phyloP scores from a whole-genome alignment of 202 grass and related monocot species.

The Elaeis oleifera region DNA sequence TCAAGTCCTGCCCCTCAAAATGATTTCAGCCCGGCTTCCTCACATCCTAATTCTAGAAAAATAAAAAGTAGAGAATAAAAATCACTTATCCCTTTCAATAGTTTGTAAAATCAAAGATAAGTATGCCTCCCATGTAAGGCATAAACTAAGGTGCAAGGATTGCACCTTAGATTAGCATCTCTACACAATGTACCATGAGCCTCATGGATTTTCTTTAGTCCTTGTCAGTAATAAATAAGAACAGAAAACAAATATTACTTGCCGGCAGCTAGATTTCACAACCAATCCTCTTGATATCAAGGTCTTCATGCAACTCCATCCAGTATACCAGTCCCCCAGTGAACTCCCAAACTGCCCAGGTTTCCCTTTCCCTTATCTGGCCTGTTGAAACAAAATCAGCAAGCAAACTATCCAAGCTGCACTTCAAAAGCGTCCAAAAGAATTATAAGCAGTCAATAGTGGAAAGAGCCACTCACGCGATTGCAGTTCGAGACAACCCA shows the following conservation, averaged over 20 bases:
- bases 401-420: not conserved
- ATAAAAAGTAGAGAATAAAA: too few species aligned
- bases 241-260: slow-evolving; percentile 35
- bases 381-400: slow-evolving; percentile 32
- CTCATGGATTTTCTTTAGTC: too few species aligned
- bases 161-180: too few species aligned
- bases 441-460: not conserved
- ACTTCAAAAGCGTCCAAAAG: not conserved
- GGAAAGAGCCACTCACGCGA: slow-evolving; percentile 39
- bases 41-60: too few species aligned
- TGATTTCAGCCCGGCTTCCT: too few species aligned
- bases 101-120: too few species aligned
- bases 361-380: slow-evolving; percentile 52
- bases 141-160: too few species aligned
- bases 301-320: slow-evolving; percentile 89
- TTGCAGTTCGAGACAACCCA: slow-evolving; percentile 53
- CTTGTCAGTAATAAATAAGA: not conserved
- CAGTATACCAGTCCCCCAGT: slow-evolving; percentile 57
- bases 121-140: too few species aligned
- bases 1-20: too few species aligned
- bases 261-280: slow-evolving; percentile 42
- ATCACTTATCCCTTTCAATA: too few species aligned
- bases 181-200: too few species aligned
- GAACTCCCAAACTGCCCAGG: slow-evolving; percentile 39
- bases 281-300: slow-evolving; percentile 45